phyloP scores from a whole-genome alignment of 768 basidiomycete genomes.

The Zangia roseola region DNA sequence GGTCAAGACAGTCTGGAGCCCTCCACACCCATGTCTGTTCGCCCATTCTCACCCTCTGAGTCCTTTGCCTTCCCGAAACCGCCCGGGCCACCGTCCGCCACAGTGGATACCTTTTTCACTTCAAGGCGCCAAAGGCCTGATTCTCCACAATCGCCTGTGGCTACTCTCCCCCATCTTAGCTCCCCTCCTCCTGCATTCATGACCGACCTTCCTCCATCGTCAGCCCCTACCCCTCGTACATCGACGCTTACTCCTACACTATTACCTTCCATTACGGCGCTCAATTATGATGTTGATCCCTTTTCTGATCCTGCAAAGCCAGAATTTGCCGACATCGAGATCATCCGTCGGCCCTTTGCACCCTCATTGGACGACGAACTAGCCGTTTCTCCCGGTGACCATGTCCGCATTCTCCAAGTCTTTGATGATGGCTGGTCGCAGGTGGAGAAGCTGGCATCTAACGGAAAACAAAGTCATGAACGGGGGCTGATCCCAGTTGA shows the following conservation, averaged over 20 bases:
- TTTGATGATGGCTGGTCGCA: conserved; percentile 76
- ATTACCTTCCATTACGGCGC: neutral
- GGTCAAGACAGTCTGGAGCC: conserved; percentile 16
- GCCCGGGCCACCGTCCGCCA: conserved; percentile 28
- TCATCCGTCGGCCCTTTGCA: conserved; percentile 53
- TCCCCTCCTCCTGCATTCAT: conserved; percentile 17
- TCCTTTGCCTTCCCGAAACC: conserved; percentile 70
- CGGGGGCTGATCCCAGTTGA: conserved; percentile 69
- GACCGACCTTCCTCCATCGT: conserved; percentile 13
- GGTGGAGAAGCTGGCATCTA: conserved; percentile 44
- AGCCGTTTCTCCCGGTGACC: conserved; percentile 47
- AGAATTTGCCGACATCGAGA: conserved; percentile 44
- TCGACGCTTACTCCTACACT: neutral
- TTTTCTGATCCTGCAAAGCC: conserved; percentile 33
- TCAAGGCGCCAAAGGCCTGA: neutral
- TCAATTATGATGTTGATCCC: conserved; percentile 29
- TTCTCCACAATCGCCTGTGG: conserved; percentile 14
- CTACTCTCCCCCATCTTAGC: conserved; percentile 18
- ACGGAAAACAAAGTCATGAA: conserved; percentile 2
- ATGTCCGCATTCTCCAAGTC: conserved; percentile 48
- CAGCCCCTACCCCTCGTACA: conserved; percentile 10
- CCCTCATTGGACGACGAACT: conserved; percentile 63
- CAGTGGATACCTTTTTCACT: neutral
- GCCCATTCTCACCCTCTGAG: conserved; percentile 66
- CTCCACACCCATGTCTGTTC: conserved; percentile 58